Conservation (phyloP, 345 rosid genomes). For the Eucalyptus brandiana region DNA sequence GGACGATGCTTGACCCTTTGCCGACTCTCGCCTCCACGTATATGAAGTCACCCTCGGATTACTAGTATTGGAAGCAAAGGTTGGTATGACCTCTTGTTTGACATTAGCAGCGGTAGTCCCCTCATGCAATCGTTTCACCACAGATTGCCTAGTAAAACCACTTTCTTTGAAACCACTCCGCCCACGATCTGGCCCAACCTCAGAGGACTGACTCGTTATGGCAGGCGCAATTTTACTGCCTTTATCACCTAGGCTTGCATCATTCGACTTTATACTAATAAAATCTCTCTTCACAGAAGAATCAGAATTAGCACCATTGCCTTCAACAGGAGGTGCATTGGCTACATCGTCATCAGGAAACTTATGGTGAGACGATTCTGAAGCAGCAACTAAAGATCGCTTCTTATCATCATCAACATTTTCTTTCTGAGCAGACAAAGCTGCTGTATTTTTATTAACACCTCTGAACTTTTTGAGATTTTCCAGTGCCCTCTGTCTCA, state of each 20-base stretch:
- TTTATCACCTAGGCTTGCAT: neutral
- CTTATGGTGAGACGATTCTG: conserved; percentile 4
- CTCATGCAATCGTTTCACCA: neutral
- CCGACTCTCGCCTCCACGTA: conserved; percentile 13
- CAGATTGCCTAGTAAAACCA: neutral
- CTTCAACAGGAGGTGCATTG: neutral
- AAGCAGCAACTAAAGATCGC: neutral
- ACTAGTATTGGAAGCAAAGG: conserved; percentile 4
- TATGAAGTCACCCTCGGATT: conserved; percentile 22
- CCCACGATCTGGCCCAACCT: neutral
- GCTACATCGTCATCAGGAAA: neutral
- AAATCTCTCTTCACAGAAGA: neutral
- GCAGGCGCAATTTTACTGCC: neutral
- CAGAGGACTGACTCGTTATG: neutral
- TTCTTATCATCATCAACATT: conserved; percentile 4
- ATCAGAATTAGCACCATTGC: neutral
- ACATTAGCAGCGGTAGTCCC: neutral
- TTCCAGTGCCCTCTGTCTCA: conserved; percentile 70
- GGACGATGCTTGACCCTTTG: neutral
- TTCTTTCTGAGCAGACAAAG: neutral
- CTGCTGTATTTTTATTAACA: neutral
- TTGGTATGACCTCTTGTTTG: neutral
- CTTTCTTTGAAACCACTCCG: neutral
- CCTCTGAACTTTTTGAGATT: conserved; percentile 60
- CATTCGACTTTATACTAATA: neutral